Percentiles rank a stretch among this genome's conserved stretches.
Evolutionary conservation across 1,284 basidiomycete genomes (phyloP).

Genomic region (Bothia castanella): DNA sequence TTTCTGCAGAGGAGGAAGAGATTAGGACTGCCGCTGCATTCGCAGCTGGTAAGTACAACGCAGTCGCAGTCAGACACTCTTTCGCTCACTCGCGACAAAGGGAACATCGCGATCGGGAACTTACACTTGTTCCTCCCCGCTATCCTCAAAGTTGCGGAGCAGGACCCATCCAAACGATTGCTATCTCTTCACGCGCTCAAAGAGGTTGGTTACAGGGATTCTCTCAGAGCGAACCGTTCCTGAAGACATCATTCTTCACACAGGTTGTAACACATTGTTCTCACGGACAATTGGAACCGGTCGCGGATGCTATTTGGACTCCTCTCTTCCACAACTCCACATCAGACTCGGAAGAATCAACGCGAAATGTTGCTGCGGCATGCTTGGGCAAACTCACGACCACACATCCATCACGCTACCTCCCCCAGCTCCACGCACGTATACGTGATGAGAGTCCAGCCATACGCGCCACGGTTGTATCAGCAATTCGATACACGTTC

Average conservation of each 20-base stretch:
- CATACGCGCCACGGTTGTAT: constrained; percentile 85
- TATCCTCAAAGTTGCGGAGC: constrained; percentile 80
- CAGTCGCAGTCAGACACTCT: background rate
- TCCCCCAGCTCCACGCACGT: constrained; percentile 88
- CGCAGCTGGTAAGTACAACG: constrained; percentile 63
- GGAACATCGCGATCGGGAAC: constrained; percentile 93
- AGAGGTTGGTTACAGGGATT: constrained; percentile 54
- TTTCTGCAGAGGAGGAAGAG: constrained; percentile 76
- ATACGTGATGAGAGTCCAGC: constrained; percentile 66
- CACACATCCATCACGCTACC: constrained; percentile 82
- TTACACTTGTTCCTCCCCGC: constrained; percentile 80
- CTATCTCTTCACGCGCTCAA: constrained; percentile 90
- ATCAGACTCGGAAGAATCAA: constrained; percentile 78
- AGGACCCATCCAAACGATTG: constrained; percentile 73
- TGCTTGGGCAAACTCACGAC: constrained; percentile 95
- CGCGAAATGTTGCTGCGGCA: constrained; percentile 92
- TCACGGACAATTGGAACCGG: constrained; percentile 73
- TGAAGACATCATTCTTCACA: background rate
- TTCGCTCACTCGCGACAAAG: constrained; percentile 38
- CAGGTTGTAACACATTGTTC: constrained; percentile 91
- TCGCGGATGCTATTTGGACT: constrained; percentile 87
- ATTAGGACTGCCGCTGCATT: constrained; percentile 86
- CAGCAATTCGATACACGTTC: constrained; percentile 94
- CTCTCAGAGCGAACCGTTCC: background rate
- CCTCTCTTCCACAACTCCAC: constrained; percentile 86